Evolutionary conservation across 441 rosid genomes (phyloP), one percentile per base, ranked within the genome.

Genomic region (Theobroma grandiflorum): DNA sequence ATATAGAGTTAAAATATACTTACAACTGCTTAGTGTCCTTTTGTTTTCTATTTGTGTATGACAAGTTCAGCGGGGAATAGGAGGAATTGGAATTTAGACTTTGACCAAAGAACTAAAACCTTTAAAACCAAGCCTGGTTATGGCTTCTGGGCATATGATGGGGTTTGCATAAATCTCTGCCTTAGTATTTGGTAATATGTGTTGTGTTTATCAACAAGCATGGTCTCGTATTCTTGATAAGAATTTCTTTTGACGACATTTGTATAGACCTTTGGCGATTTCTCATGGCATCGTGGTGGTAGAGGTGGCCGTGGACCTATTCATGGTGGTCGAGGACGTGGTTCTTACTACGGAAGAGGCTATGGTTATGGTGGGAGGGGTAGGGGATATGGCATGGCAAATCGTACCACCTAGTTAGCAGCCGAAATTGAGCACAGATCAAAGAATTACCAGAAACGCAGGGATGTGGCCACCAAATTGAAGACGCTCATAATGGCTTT

Each of bases 311-410:
- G 83, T 53, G 89, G 86, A 67, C 80, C 80, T 52, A 49, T 16
- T 63, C 80, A 80, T 33, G 90, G 90, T 53, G 87, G 90, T 37
- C 80, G 87, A 37, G 62, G 77, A 43, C 86, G 82, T 4, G 84
- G 87, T 59, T 76, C 69, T 43, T 82, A 82, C 66, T 40, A 82
- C 2, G 84, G 90, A 62, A 80, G 88, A 72, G 85, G 88, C 40
- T 82, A 83, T 33, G 82, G 84, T 53, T 76, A 80, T 38, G 83
- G 16, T 2, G 77, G 81, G 53, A 57, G 86, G 50, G 87, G 87
- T 55, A 53, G 84, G n/a, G 84, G 86, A 55, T 80, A 83, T 47
- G 83, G 78, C 80, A 70, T 70, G 71, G 26, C 57, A 1, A 58
- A 72, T 18, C 78, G 76, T 31, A 45, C 68, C 20, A 66, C 61